These are phyloP conservation scores for Penicillium nucicola DNA, from an alignment of 495 filamentous ascomycete species.

Conservation along the genomic window DNA sequence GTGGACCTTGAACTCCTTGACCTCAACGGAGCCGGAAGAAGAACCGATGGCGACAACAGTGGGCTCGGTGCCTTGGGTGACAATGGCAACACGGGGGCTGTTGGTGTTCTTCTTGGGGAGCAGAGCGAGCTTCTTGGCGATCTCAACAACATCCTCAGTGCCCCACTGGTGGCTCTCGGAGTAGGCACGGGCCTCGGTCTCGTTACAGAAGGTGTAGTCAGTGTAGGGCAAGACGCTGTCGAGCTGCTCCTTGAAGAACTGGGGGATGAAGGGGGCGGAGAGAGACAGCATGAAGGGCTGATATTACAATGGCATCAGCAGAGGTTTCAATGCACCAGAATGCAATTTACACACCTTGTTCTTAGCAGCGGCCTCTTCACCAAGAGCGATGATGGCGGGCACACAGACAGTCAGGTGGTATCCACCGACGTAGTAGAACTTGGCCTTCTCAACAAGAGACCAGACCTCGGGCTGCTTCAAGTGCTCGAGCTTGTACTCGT, in stretches of 20 bases:
- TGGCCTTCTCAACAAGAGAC: slow-evolving; percentile 81
- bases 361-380: slow-evolving; percentile 79
- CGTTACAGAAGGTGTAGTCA: slow-evolving; percentile 96
- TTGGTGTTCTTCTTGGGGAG: slow-evolving; percentile 87
- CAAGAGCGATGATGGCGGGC: slow-evolving; percentile 82
- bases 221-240: slow-evolving; percentile 83
- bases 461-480: slow-evolving; percentile 88
- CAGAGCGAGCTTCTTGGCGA: slow-evolving; percentile 78
- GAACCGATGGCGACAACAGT: slow-evolving; percentile 73
- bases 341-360: slow-evolving; percentile 60
- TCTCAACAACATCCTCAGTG: slow-evolving; percentile 77
- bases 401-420: slow-evolving; percentile 89
- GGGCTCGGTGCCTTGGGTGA: slow-evolving; percentile 90
- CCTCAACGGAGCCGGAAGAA: slow-evolving; percentile 57
- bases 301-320: slow-evolving; percentile 4
- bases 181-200: slow-evolving; percentile 86
- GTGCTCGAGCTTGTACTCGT: slow-evolving; percentile 94
- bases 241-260: slow-evolving; percentile 96
- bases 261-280: slow-evolving; percentile 89
- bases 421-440: slow-evolving; percentile 88
- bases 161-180: slow-evolving; percentile 70
- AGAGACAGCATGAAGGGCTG: slow-evolving; percentile 82
- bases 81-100: slow-evolving; percentile 75
- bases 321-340: background rate
- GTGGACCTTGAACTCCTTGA: slow-evolving; percentile 77